Evolutionary conservation across 169 alveolate species (phyloP).

Genomic region (Plasmodium knowlesi): DNA sequence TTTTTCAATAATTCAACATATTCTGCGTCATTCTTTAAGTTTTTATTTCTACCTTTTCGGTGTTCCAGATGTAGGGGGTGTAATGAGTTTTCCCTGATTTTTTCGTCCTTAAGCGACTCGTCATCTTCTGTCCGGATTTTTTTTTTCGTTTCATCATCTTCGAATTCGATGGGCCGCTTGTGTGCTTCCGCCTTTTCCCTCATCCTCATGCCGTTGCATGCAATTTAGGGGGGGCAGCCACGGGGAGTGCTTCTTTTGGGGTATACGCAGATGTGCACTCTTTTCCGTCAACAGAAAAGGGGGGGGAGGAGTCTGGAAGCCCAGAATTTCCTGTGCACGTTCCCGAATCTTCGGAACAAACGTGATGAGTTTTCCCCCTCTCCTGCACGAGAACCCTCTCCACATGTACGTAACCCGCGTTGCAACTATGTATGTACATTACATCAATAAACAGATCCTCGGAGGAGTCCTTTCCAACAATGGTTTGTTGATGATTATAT

Average conservation of each 20-base stretch:
- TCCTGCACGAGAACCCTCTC: background rate
- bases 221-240: background rate
- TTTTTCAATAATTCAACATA: slow-evolving; percentile 82
- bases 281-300: background rate
- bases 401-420: background rate
- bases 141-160: slow-evolving; percentile 64
- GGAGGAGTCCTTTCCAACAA: background rate
- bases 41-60: slow-evolving; percentile 80
- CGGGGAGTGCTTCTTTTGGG: background rate
- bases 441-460: background rate
- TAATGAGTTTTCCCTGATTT: background rate
- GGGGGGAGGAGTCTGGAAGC: background rate
- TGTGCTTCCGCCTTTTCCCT: slow-evolving; percentile 46
- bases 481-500: background rate
- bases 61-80: slow-evolving; percentile 75
- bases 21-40: slow-evolving; percentile 78
- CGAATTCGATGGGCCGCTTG: slow-evolving; percentile 36
- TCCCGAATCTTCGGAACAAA: background rate
- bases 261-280: background rate
- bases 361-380: background rate
- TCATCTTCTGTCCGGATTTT: slow-evolving; percentile 46
- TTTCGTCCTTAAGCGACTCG: background rate
- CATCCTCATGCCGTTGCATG: slow-evolving; percentile 24
- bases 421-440: background rate
- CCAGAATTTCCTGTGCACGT: background rate